Base-by-base conservation (phyloP, 768 basidiomycete species). In the Dacryopinax spathularia region DNA sequence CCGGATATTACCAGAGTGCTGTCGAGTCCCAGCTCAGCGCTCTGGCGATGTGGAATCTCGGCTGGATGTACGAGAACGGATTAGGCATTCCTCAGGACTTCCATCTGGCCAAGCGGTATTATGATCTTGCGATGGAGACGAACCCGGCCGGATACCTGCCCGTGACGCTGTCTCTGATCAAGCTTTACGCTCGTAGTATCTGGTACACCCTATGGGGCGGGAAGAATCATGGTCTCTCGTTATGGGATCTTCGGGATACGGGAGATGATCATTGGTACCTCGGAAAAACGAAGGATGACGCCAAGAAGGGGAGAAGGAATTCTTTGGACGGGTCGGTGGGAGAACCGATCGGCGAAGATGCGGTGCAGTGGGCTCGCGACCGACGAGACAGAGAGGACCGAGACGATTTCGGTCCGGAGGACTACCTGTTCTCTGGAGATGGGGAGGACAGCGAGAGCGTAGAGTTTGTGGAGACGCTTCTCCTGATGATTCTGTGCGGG, bases 21-120 rank as follows among this genome's bases (percentile, higher is more conserved):
- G 91, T 90, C 1, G 91, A 93, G 67, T 94, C 91, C 1, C 90
- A 94, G 65, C 68, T 88, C 69, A 96, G 92, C 68, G 92, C 96
- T 1, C 78, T 98, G 66, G 93, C 96, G 1, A 91, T 96, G 86
- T 97, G 92, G 92, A 96, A 97, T 70, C 76, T 98, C 12, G 96
- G 95, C 1, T 97, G 91, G 90, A 98, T 98, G 96, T 98, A 97
- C 73, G 95, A 98, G 76, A 91, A 92, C 69, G 96, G 96, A 0
- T 73, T 89, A 22, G 96, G 96, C 1, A 90, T 98, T 0, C 84
- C 88, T 27, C 87, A 93, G 86, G 96, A 99, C 73, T 98, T 91
- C 78, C 88, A 96, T 73, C 82, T 98, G 20, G 96, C 96, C 0
- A 99, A 98, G 74, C 81, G 96, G 22, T 88, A 94, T 72, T 98